Evolutionary conservation across 345 rosid species (phyloP), one percentile per base, ranked within the genome.

Genomic region (Microcos paniculata): DNA sequence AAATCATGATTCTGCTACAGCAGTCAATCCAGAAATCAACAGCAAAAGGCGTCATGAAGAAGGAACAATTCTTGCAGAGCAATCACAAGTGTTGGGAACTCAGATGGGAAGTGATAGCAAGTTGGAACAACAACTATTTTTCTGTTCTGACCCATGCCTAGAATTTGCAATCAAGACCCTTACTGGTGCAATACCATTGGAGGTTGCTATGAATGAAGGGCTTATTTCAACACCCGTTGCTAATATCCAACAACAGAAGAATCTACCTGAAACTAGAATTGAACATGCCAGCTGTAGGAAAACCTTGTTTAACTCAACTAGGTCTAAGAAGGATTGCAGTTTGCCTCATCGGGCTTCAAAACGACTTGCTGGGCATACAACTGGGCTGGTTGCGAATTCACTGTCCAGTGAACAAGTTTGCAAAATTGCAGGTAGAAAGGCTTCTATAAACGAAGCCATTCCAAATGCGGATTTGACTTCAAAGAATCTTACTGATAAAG

Each of bases 141-240:
- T 72, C 53, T 79, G 56, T 63, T 73, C 79, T 74, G 85, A 84
- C 26, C 79, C 74, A 4, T 84, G 84, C 76, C 80, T 75, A 3
- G 84, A 76, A 72, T 78, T 81, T 72, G 84, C 82, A 61, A 78
- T 80, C 58, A 81, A 78, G 72, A 73, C 82, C 56, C 76, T 76
- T 63, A 78, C 82, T 1, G 78, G 84, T 76, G 75, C 77, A 69
- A 28, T 70, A 46, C 78, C 77, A 1, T 62, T 72, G 49, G 84
- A 73, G 64, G 75, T n/a, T 49, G 38, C 74, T 23, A 31, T 76
- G 31, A 33, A 30, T 40, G n/a, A 61, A 46, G 43, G 24, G 28
- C 75, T 57, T 51, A 73, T 71, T 74, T 74, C 77, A 12, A 63
- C 76, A 40, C 66, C 84, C 62, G 45, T 66, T 40, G 79, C 65